Percentiles rank a stretch among this genome's conserved stretches.
Conservation (phyloP, 1,284 basidiomycete species). For the Cryptococcus sp. region DNA sequence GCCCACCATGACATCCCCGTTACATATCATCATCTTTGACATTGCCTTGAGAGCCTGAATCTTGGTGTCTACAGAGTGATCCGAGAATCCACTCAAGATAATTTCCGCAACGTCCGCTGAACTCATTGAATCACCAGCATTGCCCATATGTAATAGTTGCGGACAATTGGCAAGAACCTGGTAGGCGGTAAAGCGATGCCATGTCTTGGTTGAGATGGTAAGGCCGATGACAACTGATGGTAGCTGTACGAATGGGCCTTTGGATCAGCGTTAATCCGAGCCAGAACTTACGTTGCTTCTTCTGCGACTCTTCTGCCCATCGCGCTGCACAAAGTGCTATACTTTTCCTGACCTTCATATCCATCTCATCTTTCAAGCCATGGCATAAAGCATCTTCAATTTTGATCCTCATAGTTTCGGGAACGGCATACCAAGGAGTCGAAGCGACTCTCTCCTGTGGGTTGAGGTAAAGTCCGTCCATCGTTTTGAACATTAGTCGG, state of each 20-base stretch:
- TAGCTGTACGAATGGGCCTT: slow-evolving; percentile 33
- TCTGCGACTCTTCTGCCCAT: slow-evolving; percentile 36
- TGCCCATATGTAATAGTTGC: slow-evolving; percentile 27
- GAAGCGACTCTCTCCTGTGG: slow-evolving; percentile 16
- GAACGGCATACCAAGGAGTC: slow-evolving; percentile 37
- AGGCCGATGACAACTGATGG: slow-evolving; percentile 35
- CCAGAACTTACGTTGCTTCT: slow-evolving; percentile 30
- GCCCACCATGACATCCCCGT: slow-evolving; percentile 27
- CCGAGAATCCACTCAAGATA: slow-evolving; percentile 34
- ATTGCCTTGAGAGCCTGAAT: slow-evolving; percentile 42
- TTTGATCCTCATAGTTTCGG: slow-evolving; percentile 26
- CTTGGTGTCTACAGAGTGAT: slow-evolving; percentile 35
- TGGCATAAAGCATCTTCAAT: slow-evolving; percentile 40
- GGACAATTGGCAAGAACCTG: slow-evolving; percentile 36
- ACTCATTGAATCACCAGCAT: slow-evolving; percentile 22
- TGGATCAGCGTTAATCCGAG: background rate
- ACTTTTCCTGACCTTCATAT: slow-evolving; percentile 36
- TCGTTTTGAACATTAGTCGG: slow-evolving; percentile 30
- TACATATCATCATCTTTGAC: slow-evolving; percentile 29
- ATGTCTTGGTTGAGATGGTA: slow-evolving; percentile 28
- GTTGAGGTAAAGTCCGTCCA: slow-evolving; percentile 33
- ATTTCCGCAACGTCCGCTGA: slow-evolving; percentile 30
- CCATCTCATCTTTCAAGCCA: slow-evolving; percentile 42
- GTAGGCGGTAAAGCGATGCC: slow-evolving; percentile 41
- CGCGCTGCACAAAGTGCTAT: slow-evolving; percentile 34